phyloP scores from a whole-genome alignment of 371 early-diverging fungal species.

The Mortierella sp. region DNA sequence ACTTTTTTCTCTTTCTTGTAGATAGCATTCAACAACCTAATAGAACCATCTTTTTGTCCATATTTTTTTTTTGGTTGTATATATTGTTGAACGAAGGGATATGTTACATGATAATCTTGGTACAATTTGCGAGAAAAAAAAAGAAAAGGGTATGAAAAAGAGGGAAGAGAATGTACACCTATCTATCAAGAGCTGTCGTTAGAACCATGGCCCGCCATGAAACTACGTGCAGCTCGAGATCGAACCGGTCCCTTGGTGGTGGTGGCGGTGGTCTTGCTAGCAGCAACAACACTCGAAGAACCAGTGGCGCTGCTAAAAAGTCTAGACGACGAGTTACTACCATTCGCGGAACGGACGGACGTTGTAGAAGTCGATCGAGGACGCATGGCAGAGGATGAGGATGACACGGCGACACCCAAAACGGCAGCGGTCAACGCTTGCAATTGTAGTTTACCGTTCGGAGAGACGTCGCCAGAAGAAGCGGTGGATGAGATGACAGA shows the following conservation, averaged over 20 bases:
- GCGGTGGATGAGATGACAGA: constrained; percentile 24
- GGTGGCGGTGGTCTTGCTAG: neutral
- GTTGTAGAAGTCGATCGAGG: constrained; percentile 25
- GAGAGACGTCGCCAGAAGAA: constrained; percentile 11
- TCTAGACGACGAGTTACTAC: neutral
- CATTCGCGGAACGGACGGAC: constrained; percentile 6
- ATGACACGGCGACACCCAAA: neutral
- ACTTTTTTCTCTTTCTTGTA: neutral
- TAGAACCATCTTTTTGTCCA: neutral
- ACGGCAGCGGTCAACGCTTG: constrained; percentile 7
- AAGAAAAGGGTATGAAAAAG: neutral
- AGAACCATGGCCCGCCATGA: constrained; percentile 34
- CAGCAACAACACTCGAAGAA: neutral
- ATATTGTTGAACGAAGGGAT: neutral
- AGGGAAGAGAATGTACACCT: neutral
- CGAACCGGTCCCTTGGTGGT: constrained; percentile 9
- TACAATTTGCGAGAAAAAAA: neutral
- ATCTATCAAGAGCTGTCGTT: constrained; percentile 10
- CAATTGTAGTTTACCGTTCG: constrained; percentile 24
- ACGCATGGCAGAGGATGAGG: neutral
- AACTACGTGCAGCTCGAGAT: constrained; percentile 47
- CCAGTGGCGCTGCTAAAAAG: neutral
- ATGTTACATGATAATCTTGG: neutral
- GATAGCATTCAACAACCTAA: neutral
- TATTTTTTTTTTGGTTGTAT: neutral